Evolutionary conservation across 108 stramenopile genomes (phyloP), one percentile per base, ranked within the genome.

Genomic region (Schizochytrium sp.): DNA sequence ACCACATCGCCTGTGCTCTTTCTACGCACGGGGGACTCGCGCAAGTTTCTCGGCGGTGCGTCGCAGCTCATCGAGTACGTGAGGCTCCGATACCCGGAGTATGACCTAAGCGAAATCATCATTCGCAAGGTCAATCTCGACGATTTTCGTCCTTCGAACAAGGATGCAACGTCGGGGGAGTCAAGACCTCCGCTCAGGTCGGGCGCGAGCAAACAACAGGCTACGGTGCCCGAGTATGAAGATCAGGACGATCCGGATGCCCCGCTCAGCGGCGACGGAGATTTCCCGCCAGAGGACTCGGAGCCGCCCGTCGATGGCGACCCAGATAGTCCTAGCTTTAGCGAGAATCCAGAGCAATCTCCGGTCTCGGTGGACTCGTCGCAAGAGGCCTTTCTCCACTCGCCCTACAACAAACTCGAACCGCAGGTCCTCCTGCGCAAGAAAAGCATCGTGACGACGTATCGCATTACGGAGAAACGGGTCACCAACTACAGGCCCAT

Each of bases 401-500:
- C 45, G n/a, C 76, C 76, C 0, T 53, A 53, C 48, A 83, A 83
- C 28, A 21, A 23, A 23, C 51, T 83, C 48, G 48, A 53, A 23
- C 76, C 45, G 45, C 76, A 83, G 28, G 23, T 83, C 51, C 10
- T 45, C 45, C 51, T 83, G 48, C 45, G 51, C 48, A 83, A 83
- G 51, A 83, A 83, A 18, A 83, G 76, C 16, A 53, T 83, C 51
- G 45, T 83, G 6, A 53, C 76, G 45, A 83, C 76, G 25, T 83
- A 83, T 53, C 76, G 51, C 23, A 3, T 83, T 12, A 53, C 76
- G 10, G 76, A 83, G 76, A 53, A 53, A 45, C 76, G 76, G 6
- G 76, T 83, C 45, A 83, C 76, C 23, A 83, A 83, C 76, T 83
- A 83, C 5, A 10, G 51, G 10, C 76, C 76, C 44, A 83, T 83